These are phyloP conservation scores for Ascochyta lentis DNA, from an alignment of 2,329 filamentous ascomycete genomes.

Conservation along the genomic window DNA sequence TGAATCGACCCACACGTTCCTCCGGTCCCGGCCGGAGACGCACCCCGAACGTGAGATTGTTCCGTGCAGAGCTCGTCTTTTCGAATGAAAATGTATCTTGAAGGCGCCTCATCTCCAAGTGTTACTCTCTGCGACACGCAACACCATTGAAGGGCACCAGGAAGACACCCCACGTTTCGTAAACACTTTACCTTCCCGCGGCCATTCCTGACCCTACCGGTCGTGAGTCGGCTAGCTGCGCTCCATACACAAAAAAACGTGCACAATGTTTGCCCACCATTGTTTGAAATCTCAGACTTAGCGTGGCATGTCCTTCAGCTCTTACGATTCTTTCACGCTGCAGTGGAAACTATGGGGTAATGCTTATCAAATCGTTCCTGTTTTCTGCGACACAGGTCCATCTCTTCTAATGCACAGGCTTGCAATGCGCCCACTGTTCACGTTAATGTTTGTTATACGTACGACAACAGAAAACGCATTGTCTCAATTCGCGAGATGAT, in stretches of 20 bases:
- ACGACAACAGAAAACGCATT: constrained; percentile 10
- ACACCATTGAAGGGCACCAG: constrained; percentile 1
- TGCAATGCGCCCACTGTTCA: constrained; percentile 5
- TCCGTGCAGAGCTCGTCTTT: not conserved
- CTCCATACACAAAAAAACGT: constrained; percentile 15
- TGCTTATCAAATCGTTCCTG: constrained; percentile 12
- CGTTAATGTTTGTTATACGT: constrained; percentile 14
- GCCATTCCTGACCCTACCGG: constrained; percentile 20
- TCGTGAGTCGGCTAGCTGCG: constrained; percentile 11
- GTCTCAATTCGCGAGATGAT: constrained; percentile 11
- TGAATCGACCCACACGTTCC: constrained; percentile 13
- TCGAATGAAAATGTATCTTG: not conserved
- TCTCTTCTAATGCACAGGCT: not conserved
- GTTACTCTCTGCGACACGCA: not conserved
- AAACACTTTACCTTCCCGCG: constrained; percentile 30
- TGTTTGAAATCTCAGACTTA: constrained; percentile 22
- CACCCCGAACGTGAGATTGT: not conserved
- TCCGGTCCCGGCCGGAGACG: not conserved
- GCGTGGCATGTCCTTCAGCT: constrained; percentile 31
- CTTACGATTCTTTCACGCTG: constrained; percentile 5
- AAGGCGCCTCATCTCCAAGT: not conserved
- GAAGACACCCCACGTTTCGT: constrained; percentile 42
- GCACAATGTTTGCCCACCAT: constrained; percentile 26
- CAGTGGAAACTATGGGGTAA: constrained; percentile 26
- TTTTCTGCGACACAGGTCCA: not conserved